Evolutionary conservation across 352 stramenopile species (phyloP).

Genomic region (Thalassiosira mediterranea): DNA sequence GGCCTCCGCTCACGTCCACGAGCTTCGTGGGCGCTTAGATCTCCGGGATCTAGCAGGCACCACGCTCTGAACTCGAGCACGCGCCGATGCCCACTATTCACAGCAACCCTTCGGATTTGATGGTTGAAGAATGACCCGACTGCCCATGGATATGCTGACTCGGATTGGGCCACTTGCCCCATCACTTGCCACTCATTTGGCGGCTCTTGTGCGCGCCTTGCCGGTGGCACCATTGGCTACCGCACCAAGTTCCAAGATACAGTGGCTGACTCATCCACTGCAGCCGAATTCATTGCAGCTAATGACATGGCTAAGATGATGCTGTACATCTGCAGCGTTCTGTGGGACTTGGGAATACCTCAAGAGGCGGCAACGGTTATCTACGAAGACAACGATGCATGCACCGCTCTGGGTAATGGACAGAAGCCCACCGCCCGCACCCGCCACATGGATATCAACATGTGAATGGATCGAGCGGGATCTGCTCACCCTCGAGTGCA

Average conservation of each 20-base stretch:
- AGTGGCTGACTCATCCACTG: constrained; percentile 23
- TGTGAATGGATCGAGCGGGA: constrained; percentile 47
- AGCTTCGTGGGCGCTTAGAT: no score
- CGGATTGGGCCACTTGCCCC: constrained; percentile 21
- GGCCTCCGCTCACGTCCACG: no score
- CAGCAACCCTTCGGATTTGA: constrained; percentile 8
- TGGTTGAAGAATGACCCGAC: neutral
- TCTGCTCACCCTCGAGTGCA: constrained; percentile 15
- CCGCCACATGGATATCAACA: constrained; percentile 54
- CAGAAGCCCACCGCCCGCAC: constrained; percentile 34
- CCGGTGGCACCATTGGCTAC: constrained; percentile 27
- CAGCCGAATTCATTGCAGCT: constrained; percentile 31
- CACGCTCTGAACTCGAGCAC: neutral
- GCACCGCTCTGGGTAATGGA: constrained; percentile 33
- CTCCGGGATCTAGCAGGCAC: no score
- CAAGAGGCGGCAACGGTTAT: constrained; percentile 17
- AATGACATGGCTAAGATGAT: constrained; percentile 22
- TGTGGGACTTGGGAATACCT: constrained; percentile 39
- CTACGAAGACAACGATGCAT: constrained; percentile 46
- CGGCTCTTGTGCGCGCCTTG: constrained; percentile 11
- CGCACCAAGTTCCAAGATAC: constrained; percentile 21
- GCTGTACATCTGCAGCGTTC: constrained; percentile 25
- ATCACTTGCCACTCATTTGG: constrained; percentile 21
- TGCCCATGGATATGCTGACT: constrained; percentile 17
- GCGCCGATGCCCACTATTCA: neutral